These are phyloP conservation scores for Kluyveromyces aestuarii DNA, from an alignment of 805 yeast species.

Conservation along the genomic window DNA sequence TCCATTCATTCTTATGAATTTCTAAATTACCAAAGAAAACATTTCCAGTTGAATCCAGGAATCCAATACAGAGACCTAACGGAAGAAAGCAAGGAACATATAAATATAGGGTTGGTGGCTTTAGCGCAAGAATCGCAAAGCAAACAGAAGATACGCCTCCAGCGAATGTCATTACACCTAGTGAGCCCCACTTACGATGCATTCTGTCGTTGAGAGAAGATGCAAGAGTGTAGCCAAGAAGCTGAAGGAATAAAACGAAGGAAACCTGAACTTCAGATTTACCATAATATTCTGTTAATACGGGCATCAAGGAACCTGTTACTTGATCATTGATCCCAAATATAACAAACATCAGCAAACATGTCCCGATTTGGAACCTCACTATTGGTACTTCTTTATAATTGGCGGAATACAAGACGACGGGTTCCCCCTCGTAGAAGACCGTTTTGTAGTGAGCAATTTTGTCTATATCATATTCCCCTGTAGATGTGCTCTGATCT, in stretches of 20 bases:
- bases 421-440: conserved; percentile 19
- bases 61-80: conserved; percentile 28
- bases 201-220: conserved; percentile 23
- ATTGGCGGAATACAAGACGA: conserved; percentile 21
- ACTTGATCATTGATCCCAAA: conserved; percentile 29
- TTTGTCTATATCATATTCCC: not conserved
- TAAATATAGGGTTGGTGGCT: conserved; percentile 17
- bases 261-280: conserved; percentile 21
- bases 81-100: conserved; percentile 23
- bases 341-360: conserved; percentile 21
- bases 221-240: conserved; percentile 24
- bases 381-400: conserved; percentile 20
- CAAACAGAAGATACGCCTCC: conserved; percentile 13
- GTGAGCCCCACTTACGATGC: conserved; percentile 19
- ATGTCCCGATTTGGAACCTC: conserved; percentile 20
- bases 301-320: conserved; percentile 28
- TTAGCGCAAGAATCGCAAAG: conserved; percentile 13
- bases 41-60: conserved; percentile 27
- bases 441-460: conserved; percentile 6
- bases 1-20: conserved; percentile 44
- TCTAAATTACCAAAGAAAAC: conserved; percentile 24
- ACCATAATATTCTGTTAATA: conserved; percentile 19
- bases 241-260: conserved; percentile 23
- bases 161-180: conserved; percentile 23
- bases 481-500: not conserved